A percentile compares a stretch with the other conserved stretches of the same genome.
phyloP scores from a whole-genome alignment of 176 grass and related monocot genomes.

The bread wheat (Triticum aestivum) region DNA sequence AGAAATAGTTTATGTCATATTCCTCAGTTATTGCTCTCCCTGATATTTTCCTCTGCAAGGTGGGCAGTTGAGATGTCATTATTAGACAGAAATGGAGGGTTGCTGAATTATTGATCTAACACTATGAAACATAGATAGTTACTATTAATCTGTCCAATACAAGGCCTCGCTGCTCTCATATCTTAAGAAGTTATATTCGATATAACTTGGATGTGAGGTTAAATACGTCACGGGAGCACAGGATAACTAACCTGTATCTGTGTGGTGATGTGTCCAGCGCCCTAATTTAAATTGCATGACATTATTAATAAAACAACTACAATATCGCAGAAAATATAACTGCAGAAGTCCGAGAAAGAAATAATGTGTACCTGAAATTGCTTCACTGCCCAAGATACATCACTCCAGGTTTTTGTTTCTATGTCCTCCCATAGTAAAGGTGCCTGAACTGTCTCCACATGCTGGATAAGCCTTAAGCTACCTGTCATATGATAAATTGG shows the following conservation, averaged over 20 bases:
- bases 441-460: slow-evolving; percentile 72
- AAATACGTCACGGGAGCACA: not conserved
- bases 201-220: not conserved
- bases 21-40: slow-evolving; percentile 35
- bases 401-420: slow-evolving; percentile 53
- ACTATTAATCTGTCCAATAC: not conserved
- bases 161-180: not conserved
- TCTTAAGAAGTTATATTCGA: not conserved
- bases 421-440: slow-evolving; percentile 51
- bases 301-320: slow-evolving; percentile 28
- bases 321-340: not conserved
- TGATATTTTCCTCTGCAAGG: slow-evolving; percentile 40
- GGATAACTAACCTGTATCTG: slow-evolving; percentile 65
- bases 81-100: slow-evolving; percentile 5
- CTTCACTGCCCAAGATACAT: slow-evolving; percentile 62
- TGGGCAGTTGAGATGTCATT: not conserved
- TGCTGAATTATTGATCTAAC: not conserved
- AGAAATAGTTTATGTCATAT: slow-evolving; percentile 17
- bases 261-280: slow-evolving; percentile 63
- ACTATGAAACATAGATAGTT: not conserved
- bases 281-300: slow-evolving; percentile 52
- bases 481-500: slow-evolving; percentile 39
- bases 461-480: slow-evolving; percentile 88
- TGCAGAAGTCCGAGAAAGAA: not conserved
- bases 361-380: slow-evolving; percentile 54